Evolutionary conservation across 192 early-diverging fungal species (phyloP).

Genomic region (Entomortierella chlamydospora): DNA sequence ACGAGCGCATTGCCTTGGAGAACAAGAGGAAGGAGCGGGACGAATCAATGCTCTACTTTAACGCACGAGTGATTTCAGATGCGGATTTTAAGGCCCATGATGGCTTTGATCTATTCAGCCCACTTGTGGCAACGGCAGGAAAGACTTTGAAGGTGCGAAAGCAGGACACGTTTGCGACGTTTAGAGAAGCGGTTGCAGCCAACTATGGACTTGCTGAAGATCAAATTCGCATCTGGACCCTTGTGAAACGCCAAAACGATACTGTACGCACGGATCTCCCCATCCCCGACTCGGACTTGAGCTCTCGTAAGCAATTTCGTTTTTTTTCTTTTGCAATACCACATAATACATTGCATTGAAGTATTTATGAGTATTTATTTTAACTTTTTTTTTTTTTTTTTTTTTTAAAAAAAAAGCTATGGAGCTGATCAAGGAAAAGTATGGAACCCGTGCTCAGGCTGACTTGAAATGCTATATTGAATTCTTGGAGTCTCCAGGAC

Average conservation of each 20-base stretch:
- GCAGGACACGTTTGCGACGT: conserved; percentile 64
- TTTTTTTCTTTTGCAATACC: not conserved
- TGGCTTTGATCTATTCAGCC: conserved; percentile 90
- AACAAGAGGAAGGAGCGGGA: conserved; percentile 72
- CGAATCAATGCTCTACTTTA: conserved; percentile 76
- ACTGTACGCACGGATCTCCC: conserved; percentile 89
- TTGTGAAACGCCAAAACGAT: conserved; percentile 92
- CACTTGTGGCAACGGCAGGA: conserved; percentile 60
- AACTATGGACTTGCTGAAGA: conserved; percentile 58
- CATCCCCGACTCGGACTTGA: conserved; percentile 61
- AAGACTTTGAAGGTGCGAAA: conserved; percentile 63
- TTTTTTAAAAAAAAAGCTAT: conserved; percentile 24
- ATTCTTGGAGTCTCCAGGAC: conserved; percentile 24
- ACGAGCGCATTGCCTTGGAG: conserved; percentile 66
- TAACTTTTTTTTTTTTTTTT: not conserved
- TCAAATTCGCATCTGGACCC: conserved; percentile 84
- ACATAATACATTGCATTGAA: not conserved
- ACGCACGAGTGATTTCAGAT: conserved; percentile 71
- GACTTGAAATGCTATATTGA: conserved; percentile 57
- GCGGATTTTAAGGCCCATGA: conserved; percentile 74
- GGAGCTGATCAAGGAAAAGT: conserved; percentile 50
- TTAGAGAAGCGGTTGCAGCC: conserved; percentile 64
- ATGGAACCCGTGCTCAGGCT: conserved; percentile 35
- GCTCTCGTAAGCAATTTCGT: conserved; percentile 49
- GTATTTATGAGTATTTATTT: not conserved